Evolutionary conservation across 78 protist species (phyloP).

Genomic region (Protostelium mycophagum): DNA sequence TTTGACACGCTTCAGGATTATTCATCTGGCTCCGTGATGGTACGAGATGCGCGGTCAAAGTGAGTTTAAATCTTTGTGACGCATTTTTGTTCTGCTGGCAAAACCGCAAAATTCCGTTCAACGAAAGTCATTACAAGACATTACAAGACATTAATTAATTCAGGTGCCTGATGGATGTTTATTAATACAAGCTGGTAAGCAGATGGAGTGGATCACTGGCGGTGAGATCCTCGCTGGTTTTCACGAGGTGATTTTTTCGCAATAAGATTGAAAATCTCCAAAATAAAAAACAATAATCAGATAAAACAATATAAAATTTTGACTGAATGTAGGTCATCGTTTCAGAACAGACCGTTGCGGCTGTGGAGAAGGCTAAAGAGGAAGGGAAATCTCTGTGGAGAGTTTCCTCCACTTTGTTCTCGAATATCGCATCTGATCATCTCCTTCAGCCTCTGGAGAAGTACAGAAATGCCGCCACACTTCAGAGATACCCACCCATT

Average conservation of each 20-base stretch:
- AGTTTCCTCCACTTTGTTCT: conserved; percentile 82
- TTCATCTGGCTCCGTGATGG: conserved; percentile 59
- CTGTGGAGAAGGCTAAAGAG: conserved; percentile 35
- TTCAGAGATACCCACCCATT: conserved; percentile 27
- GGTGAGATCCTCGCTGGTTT: conserved; percentile 80
- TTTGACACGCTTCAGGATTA: conserved; percentile 2
- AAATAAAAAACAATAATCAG: too few species aligned
- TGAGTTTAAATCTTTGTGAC: too few species aligned
- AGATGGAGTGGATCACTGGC: conserved; percentile 84
- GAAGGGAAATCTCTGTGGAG: conserved; percentile 71
- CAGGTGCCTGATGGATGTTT: conserved; percentile 70
- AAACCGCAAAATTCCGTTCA: neutral
- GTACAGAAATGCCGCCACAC: conserved; percentile 12
- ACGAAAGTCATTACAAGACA: too few species aligned
- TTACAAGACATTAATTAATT: too few species aligned
- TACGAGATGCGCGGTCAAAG: too few species aligned
- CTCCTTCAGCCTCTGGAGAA: conserved; percentile 18
- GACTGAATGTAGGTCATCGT: too few species aligned
- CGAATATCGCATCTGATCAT: conserved; percentile 74
- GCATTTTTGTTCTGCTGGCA: conserved; percentile 30
- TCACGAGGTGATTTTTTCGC: conserved; percentile 50
- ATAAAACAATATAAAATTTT: too few species aligned
- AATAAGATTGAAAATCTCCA: neutral
- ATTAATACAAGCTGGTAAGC: conserved; percentile 85
- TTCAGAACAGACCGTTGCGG: conserved; percentile 48